Evolutionary conservation across 2,329 filamentous ascomycete genomes (phyloP), one percentile per base, ranked within the genome.

Genomic region (Cercospora sp.): DNA sequence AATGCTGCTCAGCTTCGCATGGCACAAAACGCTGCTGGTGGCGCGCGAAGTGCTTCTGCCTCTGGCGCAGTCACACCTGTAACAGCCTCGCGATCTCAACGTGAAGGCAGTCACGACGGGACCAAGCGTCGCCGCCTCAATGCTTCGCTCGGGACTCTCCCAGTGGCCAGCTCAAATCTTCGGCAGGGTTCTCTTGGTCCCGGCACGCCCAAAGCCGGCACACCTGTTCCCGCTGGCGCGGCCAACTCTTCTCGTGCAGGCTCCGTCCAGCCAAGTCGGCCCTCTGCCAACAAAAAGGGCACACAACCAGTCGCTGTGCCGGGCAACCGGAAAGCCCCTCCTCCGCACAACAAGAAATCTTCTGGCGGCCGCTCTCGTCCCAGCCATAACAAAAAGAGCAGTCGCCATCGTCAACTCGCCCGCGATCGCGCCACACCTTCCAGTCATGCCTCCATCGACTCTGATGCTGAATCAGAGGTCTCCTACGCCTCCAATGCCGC

Each of bases 181-280:
- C 84, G 88, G 6, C 88, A 89, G 75, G 85, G 86, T 0, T 89
- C 87, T 0, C 79, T 88, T 12, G 88, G 87, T 0, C 88, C 77
- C n/a, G 87, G 86, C n/a, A 90, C 88, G 1, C 88, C 88, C 4
- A 89, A 89, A 74, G 82, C 85, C 0, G 83, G 84, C 3, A 89
- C 87, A 0, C 85, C 78, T 75, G 78, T 75, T 23, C 75, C 75
- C 9, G 81, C 84, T 0, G 82, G 82, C 3, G 77, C 78, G 16
- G 66, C 71, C 7, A 72, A 72, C 42, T 76, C 77, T 1, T 84
- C 83, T 42, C 86, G 88, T n/a, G 86, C 86, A 2, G 86, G 87
- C 53, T 89, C 87, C 69, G 85, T 83, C 3, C 86, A 87, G 12
- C 87, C 88, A 9, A 82, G 70, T 10, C 73, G 74, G 5, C 72